Conservation (phyloP, 371 early-diverging fungal genomes). For the Mucor velutinosus region DNA sequence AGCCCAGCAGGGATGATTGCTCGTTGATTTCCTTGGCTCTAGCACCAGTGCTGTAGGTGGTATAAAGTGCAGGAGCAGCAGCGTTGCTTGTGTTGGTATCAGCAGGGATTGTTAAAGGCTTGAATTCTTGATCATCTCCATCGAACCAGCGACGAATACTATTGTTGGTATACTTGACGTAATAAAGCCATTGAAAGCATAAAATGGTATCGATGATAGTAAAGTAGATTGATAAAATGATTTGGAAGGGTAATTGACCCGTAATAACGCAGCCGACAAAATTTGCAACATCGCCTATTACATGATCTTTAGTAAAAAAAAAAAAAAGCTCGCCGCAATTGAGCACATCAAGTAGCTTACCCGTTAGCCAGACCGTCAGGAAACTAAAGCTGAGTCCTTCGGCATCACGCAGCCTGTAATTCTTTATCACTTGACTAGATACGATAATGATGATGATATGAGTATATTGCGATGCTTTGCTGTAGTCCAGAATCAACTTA, state of each 20-base stretch:
- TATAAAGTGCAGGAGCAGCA: slow-evolving; percentile 5
- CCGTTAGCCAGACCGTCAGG: slow-evolving; percentile 63
- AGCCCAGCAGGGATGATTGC: slow-evolving; percentile 14
- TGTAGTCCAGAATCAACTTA: slow-evolving; percentile 40
- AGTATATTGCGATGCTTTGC: not conserved
- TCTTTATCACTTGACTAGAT: slow-evolving; percentile 64
- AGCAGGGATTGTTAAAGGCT: not conserved
- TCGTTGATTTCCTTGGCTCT: slow-evolving; percentile 18
- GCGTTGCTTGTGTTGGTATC: not conserved
- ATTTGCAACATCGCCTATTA: slow-evolving; percentile 70
- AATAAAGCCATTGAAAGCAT: slow-evolving; percentile 50
- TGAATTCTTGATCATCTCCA: slow-evolving; percentile 17
- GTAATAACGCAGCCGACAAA: slow-evolving; percentile 72
- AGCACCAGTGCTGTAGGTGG: slow-evolving; percentile 1
- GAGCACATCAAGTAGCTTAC: slow-evolving; percentile 28
- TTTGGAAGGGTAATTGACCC: slow-evolving; percentile 72
- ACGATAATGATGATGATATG: slow-evolving; percentile 1
- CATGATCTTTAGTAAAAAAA: not conserved
- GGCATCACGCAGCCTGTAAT: slow-evolving; percentile 55
- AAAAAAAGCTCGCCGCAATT: not conserved
- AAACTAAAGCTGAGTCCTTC: slow-evolving; percentile 63
- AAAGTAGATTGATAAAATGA: slow-evolving; percentile 47
- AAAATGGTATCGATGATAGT: slow-evolving; percentile 43
- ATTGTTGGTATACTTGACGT: slow-evolving; percentile 43
- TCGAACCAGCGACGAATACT: slow-evolving; percentile 38